Percentiles rank a stretch among this genome's conserved stretches.
These are phyloP conservation scores for Aureobasidium sp. DNA, from an alignment of 2,329 filamentous ascomycete genomes.

Conservation along the genomic window DNA sequence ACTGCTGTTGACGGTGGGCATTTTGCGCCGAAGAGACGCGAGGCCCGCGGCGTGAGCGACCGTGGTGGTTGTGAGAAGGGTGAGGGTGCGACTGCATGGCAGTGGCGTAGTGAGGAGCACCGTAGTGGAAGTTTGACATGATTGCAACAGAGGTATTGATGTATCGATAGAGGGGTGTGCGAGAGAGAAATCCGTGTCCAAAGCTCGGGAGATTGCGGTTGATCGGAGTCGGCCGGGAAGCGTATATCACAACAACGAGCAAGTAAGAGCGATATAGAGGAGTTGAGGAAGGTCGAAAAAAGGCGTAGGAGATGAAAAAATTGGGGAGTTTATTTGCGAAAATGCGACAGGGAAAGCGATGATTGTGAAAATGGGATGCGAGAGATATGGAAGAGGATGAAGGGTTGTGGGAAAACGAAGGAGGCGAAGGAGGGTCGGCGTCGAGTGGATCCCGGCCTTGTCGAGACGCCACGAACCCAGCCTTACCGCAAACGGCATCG, in stretches of 20 bases:
- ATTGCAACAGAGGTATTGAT: slow-evolving; percentile 17
- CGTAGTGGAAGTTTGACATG: slow-evolving; percentile 44
- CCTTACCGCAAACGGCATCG: no score
- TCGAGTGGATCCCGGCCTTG: background rate
- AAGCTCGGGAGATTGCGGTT: slow-evolving; percentile 14
- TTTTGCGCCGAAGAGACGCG: slow-evolving; percentile 74
- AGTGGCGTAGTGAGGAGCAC: slow-evolving; percentile 37
- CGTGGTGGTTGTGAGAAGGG: slow-evolving; percentile 67
- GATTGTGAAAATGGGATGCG: slow-evolving; percentile 3
- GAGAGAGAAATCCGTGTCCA: slow-evolving; percentile 10
- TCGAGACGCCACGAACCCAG: background rate
- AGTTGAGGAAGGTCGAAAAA: background rate
- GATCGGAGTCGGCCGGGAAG: slow-evolving; percentile 15
- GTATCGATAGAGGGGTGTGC: slow-evolving; percentile 2
- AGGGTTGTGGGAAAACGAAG: slow-evolving; percentile 4
- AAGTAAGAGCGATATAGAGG: background rate
- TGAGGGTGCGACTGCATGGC: slow-evolving; percentile 44
- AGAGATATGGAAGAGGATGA: slow-evolving; percentile 7
- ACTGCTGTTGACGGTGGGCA: slow-evolving; percentile 63
- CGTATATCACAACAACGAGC: slow-evolving; percentile 15
- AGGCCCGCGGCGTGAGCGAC: slow-evolving; percentile 76
- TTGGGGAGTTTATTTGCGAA: background rate
- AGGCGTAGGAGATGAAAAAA: background rate
- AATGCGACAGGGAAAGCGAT: slow-evolving; percentile 3
- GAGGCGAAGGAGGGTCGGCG: background rate